A percentile compares a stretch with the other conserved stretches of the same genome.
Conservation (phyloP, 805 yeast species). For the Yarrowia divulgata region DNA sequence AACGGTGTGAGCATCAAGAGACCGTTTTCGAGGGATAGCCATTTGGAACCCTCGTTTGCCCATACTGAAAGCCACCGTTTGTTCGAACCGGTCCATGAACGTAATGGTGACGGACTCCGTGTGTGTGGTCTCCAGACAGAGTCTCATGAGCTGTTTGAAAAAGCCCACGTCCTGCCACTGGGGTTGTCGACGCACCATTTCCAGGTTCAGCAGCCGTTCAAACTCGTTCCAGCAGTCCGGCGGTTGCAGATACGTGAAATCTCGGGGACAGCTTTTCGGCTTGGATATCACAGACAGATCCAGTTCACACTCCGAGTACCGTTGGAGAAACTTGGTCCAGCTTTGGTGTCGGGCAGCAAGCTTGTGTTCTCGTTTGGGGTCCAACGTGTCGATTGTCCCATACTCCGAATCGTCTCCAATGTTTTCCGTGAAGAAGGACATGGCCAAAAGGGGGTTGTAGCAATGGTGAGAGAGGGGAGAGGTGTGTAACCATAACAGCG, state of each 20-base stretch:
- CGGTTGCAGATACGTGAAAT: neutral
- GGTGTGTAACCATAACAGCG: neutral
- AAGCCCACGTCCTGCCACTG: constrained; percentile 21
- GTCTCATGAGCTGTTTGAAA: constrained; percentile 30
- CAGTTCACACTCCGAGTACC: constrained; percentile 30
- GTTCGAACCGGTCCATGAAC: constrained; percentile 23
- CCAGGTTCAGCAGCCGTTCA: constrained; percentile 27
- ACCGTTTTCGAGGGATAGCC: neutral
- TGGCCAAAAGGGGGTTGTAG: neutral
- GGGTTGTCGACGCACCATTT: constrained; percentile 13
- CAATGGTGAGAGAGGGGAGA: too few relatives aligned
- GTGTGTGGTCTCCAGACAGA: constrained; percentile 17
- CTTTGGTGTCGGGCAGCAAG: constrained; percentile 22
- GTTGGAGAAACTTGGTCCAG: constrained; percentile 33
- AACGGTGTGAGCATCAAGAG: constrained; percentile 15
- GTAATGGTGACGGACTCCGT: constrained; percentile 12
- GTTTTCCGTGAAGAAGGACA: constrained; percentile 22
- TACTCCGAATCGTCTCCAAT: constrained; percentile 15
- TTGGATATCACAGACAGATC: constrained; percentile 14
- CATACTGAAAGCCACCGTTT: constrained; percentile 21
- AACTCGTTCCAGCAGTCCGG: constrained; percentile 39
- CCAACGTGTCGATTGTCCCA: constrained; percentile 8
- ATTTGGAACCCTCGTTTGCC: constrained; percentile 14
- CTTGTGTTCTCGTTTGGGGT: constrained; percentile 10
- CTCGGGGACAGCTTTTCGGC: constrained; percentile 4